Base-by-base conservation (phyloP, 1,284 basidiomycete genomes). In the Phellopilus nigrolimitatus region DNA sequence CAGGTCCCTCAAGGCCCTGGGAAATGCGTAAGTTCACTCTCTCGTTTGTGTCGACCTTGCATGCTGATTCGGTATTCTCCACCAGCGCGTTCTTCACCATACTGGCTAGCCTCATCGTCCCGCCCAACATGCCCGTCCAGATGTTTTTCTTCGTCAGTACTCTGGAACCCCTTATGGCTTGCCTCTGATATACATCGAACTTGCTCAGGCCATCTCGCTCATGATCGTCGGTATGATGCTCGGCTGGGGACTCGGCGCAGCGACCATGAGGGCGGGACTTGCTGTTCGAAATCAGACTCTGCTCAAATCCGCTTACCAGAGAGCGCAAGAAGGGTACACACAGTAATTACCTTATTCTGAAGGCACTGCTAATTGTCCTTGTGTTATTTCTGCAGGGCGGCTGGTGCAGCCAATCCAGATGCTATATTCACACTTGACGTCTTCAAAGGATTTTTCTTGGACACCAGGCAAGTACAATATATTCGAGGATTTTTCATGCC, bases 181-280 rank as follows among this genome's bases (percentile, higher is more conserved):
- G 17, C 9, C 37, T 2, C 21, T 7, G 7, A 31, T 21, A 24
- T 10, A 25, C 27, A 2, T 22, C 27, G 8, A 10, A 2, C 12
- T 15, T 17, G 25, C 6, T 10, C 12, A 44, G 42, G 13, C 68
- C 4, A 68, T 76, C 5, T 53, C 68, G 4, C 79, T 75, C 0
- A 59, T 86, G 17, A 61, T 78, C 1, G 19, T 78, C 53, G 87
- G 88, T 0, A 71, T 86, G 66, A 66, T 76, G 1, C 43, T 87
- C 3, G 88, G 88, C 5, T 91, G 89, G 88, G 88, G 79, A 0
- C 79, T 84, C 71, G 82, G 83, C 3, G 73, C 70, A 34, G 84
- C 84, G 1, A 82, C 78, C 0, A 89, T 88, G 84, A 81, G 78
- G 2, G 76, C 83, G 1, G 79, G 76, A 0, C 62, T 80, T 1